Evolutionary conservation across 2,329 filamentous ascomycete species (phyloP), one percentile per base, ranked within the genome.

Genomic region (Chrysoporthe austroafricana): DNA sequence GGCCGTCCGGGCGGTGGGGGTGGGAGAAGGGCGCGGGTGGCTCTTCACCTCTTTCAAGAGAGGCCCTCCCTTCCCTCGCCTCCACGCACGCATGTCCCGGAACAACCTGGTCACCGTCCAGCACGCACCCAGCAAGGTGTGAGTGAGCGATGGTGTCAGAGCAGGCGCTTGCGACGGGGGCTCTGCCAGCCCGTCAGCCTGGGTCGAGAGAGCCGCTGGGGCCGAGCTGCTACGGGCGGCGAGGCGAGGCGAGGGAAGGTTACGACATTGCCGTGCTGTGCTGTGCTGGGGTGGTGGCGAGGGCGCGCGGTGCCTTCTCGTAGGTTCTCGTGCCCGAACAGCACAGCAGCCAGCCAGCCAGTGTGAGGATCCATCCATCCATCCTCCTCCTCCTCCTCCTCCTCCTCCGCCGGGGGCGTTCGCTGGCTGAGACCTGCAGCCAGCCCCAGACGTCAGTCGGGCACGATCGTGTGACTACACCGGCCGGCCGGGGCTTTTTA

Each of bases 341-440:
- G 36, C 36, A 39, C 36, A 26, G 26, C 26, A 26, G 26, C 26
- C 26, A 26, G 26, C 26, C 26, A 26, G 48, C 48, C 48, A 26
- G 26, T 26, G 26, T 26, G 26, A 26, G 26, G 26, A 26, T 26
- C 26, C 26, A 26, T 26, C 26, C 26, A 26, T 26, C 26, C 26
- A 1, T 21, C 21, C 21, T 26, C 26, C 26, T 26, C 26, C 26
- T 26, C 26, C 1, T 26, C 26, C 26, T 26, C 26, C 26, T 26
- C 26, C 26, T 26, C 26, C 26, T 26, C 26, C 26, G 26, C 26
- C 26, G 26, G 26, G 26, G 26, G 26, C 26, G 26, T 0, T 26
- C 26, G 26, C 26, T 26, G 26, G 18, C 32, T 62, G 60, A 52
- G 60, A 62, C 60, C 36, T 62, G 60, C 60, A 52, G 60, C 46